Evolutionary conservation across 768 basidiomycete genomes (phyloP).

Genomic region (Lactifluus pinguis): DNA sequence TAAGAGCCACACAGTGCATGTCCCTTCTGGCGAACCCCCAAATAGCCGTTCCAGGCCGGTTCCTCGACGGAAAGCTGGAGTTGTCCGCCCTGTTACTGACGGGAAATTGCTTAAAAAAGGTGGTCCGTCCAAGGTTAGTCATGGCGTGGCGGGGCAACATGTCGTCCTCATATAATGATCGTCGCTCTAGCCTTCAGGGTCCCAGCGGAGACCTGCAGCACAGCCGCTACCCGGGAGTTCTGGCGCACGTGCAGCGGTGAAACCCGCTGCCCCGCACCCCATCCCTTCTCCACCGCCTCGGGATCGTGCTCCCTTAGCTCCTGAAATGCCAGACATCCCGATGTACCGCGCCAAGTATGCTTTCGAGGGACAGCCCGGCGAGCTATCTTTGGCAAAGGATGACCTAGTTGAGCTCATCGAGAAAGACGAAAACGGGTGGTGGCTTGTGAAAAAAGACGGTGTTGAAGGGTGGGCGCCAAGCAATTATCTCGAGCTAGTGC

Average conservation of each 20-base stretch:
- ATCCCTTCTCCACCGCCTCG: constrained; percentile 35
- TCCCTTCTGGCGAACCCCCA: constrained; percentile 81
- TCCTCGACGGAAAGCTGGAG: constrained; percentile 81
- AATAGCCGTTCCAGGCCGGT: constrained; percentile 74
- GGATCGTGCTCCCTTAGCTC: constrained; percentile 42
- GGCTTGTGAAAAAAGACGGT: constrained; percentile 81
- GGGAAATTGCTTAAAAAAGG: constrained; percentile 74
- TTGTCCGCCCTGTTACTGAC: constrained; percentile 74
- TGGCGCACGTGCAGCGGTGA: constrained; percentile 29
- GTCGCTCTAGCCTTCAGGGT: constrained; percentile 19
- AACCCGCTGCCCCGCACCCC: constrained; percentile 34
- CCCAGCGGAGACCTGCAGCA: constrained; percentile 45
- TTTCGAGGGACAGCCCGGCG: constrained; percentile 90
- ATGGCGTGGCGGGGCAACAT: not conserved
- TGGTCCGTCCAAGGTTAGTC: constrained; percentile 47
- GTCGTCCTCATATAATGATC: constrained; percentile 1
- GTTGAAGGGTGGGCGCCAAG: constrained; percentile 92
- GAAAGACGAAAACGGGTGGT: constrained; percentile 96
- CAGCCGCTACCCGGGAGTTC: constrained; percentile 57
- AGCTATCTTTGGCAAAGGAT: constrained; percentile 84
- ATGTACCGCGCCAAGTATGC: constrained; percentile 83
- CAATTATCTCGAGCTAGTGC: constrained; percentile 81
- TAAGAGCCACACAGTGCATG: constrained; percentile 88
- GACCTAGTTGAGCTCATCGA: constrained; percentile 87
- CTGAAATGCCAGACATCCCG: constrained; percentile 55